phyloP scores from a whole-genome alignment of 1,284 basidiomycete genomes.

The Mycosarcoma mackinlayi region DNA sequence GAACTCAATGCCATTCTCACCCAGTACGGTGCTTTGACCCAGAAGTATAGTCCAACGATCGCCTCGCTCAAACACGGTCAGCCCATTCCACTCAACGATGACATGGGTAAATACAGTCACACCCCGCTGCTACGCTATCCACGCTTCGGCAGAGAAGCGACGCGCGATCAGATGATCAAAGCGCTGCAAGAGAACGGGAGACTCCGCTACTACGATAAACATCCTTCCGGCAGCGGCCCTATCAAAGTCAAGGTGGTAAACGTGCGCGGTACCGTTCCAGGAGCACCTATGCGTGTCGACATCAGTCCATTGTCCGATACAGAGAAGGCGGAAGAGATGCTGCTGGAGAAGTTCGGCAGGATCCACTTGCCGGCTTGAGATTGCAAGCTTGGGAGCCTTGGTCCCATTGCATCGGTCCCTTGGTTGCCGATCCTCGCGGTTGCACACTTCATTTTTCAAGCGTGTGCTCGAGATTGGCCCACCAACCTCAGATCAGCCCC shows the following conservation, averaged over 20 bases:
- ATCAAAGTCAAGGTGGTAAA: conserved; percentile 15
- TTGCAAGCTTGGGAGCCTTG: background rate
- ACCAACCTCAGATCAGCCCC: too few species aligned
- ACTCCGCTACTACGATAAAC: conserved; percentile 7
- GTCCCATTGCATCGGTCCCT: background rate
- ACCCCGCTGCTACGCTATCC: conserved; percentile 1
- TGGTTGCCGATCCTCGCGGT: background rate
- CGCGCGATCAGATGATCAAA: conserved; percentile 2
- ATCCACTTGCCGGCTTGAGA: background rate
- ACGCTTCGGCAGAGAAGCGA: background rate
- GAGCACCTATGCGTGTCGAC: background rate
- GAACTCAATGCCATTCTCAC: background rate
- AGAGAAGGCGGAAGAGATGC: background rate
- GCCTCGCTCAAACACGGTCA: conserved; percentile 5
- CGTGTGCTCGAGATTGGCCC: too few species aligned
- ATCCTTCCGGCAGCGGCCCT: background rate
- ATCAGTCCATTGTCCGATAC: background rate
- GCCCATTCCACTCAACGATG: background rate
- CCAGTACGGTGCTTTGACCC: background rate
- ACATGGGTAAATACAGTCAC: background rate
- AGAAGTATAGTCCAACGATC: background rate
- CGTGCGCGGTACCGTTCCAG: background rate
- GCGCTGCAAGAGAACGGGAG: conserved; percentile 11
- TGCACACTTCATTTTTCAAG: too few species aligned
- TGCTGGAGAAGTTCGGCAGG: background rate